phyloP scores from a whole-genome alignment of 495 filamentous ascomycete genomes.

The Podospora australis region DNA sequence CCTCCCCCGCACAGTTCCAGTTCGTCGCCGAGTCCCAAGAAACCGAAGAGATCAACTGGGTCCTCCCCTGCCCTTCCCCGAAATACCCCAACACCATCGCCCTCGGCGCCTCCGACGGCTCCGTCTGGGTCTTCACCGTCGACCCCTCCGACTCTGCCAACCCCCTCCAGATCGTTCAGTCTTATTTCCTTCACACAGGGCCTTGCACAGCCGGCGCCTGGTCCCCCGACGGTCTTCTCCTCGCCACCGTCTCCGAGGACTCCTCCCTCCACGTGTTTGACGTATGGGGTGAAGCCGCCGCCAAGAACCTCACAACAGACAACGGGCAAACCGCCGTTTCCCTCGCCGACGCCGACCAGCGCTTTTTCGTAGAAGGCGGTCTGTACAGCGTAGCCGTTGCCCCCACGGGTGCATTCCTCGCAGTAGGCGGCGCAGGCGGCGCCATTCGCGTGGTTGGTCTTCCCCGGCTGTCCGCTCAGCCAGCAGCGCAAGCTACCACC shows the following conservation, averaged over 20 bases:
- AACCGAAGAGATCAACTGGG: conserved; percentile 92
- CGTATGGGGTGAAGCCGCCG: conserved; percentile 76
- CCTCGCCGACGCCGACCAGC: conserved; percentile 74
- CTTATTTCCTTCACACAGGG: conserved; percentile 82
- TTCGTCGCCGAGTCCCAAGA: conserved; percentile 67
- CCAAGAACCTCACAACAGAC: conserved; percentile 61
- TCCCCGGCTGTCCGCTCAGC: conserved; percentile 58
- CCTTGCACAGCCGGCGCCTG: conserved; percentile 87
- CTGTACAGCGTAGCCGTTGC: conserved; percentile 79
- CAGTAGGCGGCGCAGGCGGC: conserved; percentile 81
- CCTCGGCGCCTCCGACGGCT: conserved; percentile 85
- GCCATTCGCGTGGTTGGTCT: conserved; percentile 77
- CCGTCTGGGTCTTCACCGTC: conserved; percentile 88
- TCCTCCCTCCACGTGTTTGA: conserved; percentile 88
- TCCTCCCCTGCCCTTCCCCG: conserved; percentile 64
- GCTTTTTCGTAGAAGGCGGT: conserved; percentile 87
- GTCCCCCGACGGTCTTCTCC: conserved; percentile 79
- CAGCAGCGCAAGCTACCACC: conserved; percentile 16
- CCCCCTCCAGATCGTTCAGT: conserved; percentile 73
- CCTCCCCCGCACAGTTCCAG: conserved; percentile 66
- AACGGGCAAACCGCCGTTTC: conserved; percentile 71
- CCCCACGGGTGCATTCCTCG: conserved; percentile 69
- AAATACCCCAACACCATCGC: conserved; percentile 76
- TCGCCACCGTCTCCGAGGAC: conserved; percentile 88
- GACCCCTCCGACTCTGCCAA: conserved; percentile 51